Evolutionary conservation across 305 asterid genomes (phyloP).

Genomic region (Fraxinus latifolia): DNA sequence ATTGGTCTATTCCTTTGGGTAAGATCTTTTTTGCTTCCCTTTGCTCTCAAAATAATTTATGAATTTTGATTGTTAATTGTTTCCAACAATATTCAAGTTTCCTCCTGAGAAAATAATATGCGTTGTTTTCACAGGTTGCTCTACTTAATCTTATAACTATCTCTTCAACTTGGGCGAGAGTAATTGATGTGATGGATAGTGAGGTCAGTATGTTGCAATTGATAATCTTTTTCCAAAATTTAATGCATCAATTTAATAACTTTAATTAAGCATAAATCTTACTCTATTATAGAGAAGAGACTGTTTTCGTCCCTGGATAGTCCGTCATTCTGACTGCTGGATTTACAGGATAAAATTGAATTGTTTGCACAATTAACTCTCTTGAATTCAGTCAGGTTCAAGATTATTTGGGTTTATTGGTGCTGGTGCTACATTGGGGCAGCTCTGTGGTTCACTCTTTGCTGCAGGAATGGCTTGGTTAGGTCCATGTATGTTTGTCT

Average conservation of each 20-base stretch:
- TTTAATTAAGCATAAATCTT: conserved; percentile 11
- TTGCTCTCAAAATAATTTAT: conserved; percentile 6
- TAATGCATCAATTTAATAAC: not conserved
- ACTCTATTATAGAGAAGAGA: not conserved
- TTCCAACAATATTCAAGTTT: conserved; percentile 3
- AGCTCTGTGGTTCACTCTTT: conserved; percentile 88
- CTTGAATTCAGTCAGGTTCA: conserved; percentile 93
- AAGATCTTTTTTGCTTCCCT: conserved; percentile 30
- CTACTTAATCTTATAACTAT: conserved; percentile 93
- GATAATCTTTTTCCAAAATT: conserved; percentile 16
- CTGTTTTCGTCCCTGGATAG: not conserved
- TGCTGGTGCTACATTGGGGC: conserved; percentile 97
- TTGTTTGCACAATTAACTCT: conserved; percentile 37
- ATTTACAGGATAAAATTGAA: not conserved
- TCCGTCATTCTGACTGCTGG: not conserved
- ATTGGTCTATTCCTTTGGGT: conserved; percentile 92
- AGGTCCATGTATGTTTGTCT: conserved; percentile 78
- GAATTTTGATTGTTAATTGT: not conserved
- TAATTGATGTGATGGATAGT: conserved; percentile 87
- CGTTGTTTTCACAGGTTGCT: conserved; percentile 61
- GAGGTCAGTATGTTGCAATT: conserved; percentile 59
- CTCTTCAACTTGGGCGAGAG: conserved; percentile 98
- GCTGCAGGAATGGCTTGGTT: conserved; percentile 95
- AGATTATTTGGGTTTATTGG: conserved; percentile 99
- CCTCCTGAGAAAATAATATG: conserved; percentile 12